These are phyloP conservation scores for Sutorius australiensis DNA, from an alignment of 768 basidiomycete species.

Conservation along the genomic window DNA sequence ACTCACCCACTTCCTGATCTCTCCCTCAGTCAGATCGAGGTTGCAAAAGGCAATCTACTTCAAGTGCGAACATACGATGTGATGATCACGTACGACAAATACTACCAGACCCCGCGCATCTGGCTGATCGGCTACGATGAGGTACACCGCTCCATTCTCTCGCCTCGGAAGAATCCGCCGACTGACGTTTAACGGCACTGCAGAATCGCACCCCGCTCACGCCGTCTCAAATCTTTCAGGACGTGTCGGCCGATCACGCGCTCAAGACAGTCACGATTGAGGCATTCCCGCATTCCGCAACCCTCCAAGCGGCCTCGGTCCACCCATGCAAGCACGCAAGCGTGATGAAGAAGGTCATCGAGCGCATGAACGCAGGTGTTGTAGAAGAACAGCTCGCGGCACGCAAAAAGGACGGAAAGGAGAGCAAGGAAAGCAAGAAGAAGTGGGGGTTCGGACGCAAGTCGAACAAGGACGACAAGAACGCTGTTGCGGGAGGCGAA, in stretches of 20 bases:
- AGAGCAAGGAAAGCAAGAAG: conserved; percentile 59
- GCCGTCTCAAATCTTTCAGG: conserved; percentile 91
- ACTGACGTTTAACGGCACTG: background rate
- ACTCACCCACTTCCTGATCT: background rate
- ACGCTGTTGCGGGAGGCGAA: conserved; percentile 13
- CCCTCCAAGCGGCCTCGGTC: conserved; percentile 85
- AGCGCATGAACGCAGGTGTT: conserved; percentile 91
- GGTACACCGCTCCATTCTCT: conserved; percentile 40
- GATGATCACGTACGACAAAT: conserved; percentile 99
- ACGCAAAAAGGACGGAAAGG: conserved; percentile 47
- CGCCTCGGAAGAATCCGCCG: conserved; percentile 1
- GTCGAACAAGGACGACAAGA: conserved; percentile 52
- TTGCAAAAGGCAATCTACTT: conserved; percentile 77
- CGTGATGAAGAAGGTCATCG: conserved; percentile 99
- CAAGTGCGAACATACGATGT: conserved; percentile 99
- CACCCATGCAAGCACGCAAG: conserved; percentile 98
- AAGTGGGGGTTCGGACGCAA: conserved; percentile 85
- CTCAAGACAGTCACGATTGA: conserved; percentile 99
- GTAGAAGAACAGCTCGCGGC: conserved; percentile 77
- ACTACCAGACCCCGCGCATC: conserved; percentile 97
- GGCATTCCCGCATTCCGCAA: conserved; percentile 89
- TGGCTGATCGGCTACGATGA: conserved; percentile 99
- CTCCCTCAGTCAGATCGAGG: conserved; percentile 50
- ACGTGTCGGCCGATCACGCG: conserved; percentile 95
- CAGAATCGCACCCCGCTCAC: conserved; percentile 88